Evolutionary conservation across 2,329 filamentous ascomycete genomes (phyloP), one percentile per base, ranked within the genome.

Genomic region (Colletotrichum echinochloae): DNA sequence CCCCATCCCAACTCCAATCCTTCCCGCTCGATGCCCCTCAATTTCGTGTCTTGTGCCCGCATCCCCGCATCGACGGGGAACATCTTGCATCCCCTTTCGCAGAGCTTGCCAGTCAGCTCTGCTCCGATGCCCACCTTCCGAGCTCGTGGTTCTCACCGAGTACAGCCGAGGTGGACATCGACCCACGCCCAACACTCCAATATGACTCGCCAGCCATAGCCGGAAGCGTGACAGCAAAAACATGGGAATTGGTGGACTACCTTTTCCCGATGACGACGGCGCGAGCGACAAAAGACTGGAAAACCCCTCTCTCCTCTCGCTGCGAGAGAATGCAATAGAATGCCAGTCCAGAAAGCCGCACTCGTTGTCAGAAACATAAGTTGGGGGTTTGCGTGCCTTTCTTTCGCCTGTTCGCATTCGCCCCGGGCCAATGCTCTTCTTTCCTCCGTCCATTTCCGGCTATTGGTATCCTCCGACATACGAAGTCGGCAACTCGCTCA

Each of bases 111-210:
- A 55, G 41, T 54, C 60, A 55, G 39, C 60, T 48, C 23, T 63
- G 18, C 60, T 26, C 39, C 23, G 60, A 20, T 49, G 23, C n/a
- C 26, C 49, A 30, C 51, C 37, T 49, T 49, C 41, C 51, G n/a
- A 46, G 33, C 41, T 60, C 7, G 39, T 44, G 63, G 37, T 28
- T 20, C 49, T 71, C 68, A 71, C 68, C 68, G 68, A 68, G 52
- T 37, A 67, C 67, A 71, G 14, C 68, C 68, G 68, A 68, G 64
- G 67, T 70, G 68, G 59, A 35, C 37, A 63, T 63, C 64, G 68
- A 52, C 37, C 68, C 52, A 68, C 57, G 44, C 59, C 59, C 28
- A 41, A 60, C 23, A 30, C 30, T 51, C 33, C 7, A 46, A 54
- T 63, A 9, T 60, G 64, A 71, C 68, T 68, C 48, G 68, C 59